Evolutionary conservation across 148 eudicot genomes (phyloP), one percentile per base, ranked within the genome.

Genomic region (Amaranthus cruentus): DNA sequence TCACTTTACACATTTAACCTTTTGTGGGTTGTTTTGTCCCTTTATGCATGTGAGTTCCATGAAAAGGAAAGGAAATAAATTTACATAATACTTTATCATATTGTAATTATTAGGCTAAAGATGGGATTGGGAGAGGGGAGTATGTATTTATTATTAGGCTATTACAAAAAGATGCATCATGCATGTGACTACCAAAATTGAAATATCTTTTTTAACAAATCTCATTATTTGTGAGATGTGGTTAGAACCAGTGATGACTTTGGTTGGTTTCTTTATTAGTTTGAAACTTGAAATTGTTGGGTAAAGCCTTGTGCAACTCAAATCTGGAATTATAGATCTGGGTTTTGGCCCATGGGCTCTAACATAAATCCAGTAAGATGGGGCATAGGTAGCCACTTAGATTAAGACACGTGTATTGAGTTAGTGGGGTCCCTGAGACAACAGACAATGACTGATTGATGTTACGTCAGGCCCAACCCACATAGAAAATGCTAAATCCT

Each of bases 41-140:
- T 83, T 83, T 83, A 76, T 76, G 81, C 85, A 83, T 79, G 85
- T 83, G 85, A 79, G 61, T 67, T 49, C 8, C 54, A 18, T 72
- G 11, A 53, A 75, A 61, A 63, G 51, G 66, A 68, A 66, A 75
- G 75, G 13, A 52, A 28, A 28, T 0, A 1, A 28, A 28, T 28
- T 28, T 28, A 28, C 38, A 28, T 28, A 28, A 49, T 74, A 38
- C 55, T 76, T 81, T 79, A 72, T 69, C 55, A 67, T 67, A 42
- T 47, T 49, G 60, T 74, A 78, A 78, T 78, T 67, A 79, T 83
- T 79, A 79, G 77, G 77, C 70, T 76, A 61, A 21, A 67, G 62
- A 28, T 49, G 70, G 73, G 73, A 18, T 59, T 68, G 62, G 72
- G 10, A 61, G 75, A 42, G 53, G 73, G 74, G 70, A 56, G 71